phyloP scores from a whole-genome alignment of 805 yeast species.

The Zygoascus flipseniorum region DNA sequence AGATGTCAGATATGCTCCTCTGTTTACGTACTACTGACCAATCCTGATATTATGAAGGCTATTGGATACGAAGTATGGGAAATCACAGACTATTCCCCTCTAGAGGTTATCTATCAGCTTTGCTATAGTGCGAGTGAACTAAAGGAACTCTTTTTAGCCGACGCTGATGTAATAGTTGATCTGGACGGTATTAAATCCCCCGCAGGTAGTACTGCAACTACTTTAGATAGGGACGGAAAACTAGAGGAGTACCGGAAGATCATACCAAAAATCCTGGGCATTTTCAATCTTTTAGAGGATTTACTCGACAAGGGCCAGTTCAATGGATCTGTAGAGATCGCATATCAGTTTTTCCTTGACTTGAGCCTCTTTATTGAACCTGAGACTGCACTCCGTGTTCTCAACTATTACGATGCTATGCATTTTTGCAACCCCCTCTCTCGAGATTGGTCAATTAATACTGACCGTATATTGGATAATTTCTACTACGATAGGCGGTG shows the following conservation, averaged over 20 bases:
- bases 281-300: conserved; percentile 31
- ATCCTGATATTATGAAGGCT: conserved; percentile 21
- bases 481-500: conserved; percentile 31
- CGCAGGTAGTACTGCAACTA: neutral
- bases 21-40: conserved; percentile 34
- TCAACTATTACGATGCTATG: conserved; percentile 40
- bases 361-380: conserved; percentile 33
- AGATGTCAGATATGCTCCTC: conserved; percentile 35
- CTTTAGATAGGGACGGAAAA: conserved; percentile 13
- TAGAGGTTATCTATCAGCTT: conserved; percentile 25
- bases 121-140: neutral
- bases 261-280: conserved; percentile 25
- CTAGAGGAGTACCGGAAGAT: conserved; percentile 7
- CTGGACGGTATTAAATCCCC: neutral
- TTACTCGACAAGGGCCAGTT: conserved; percentile 28
- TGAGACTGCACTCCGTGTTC: conserved; percentile 35
- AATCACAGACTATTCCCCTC: conserved; percentile 30
- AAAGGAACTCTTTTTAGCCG: neutral
- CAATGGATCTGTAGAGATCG: conserved; percentile 35
- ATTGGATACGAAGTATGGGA: conserved; percentile 27
- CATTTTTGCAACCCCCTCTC: conserved; percentile 47
- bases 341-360: conserved; percentile 36
- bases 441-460: conserved; percentile 43
- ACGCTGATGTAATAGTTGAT: neutral
- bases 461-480: conserved; percentile 36